phyloP scores from a whole-genome alignment of 2,329 filamentous ascomycete genomes.

The Cladosporium cucumerinum region DNA sequence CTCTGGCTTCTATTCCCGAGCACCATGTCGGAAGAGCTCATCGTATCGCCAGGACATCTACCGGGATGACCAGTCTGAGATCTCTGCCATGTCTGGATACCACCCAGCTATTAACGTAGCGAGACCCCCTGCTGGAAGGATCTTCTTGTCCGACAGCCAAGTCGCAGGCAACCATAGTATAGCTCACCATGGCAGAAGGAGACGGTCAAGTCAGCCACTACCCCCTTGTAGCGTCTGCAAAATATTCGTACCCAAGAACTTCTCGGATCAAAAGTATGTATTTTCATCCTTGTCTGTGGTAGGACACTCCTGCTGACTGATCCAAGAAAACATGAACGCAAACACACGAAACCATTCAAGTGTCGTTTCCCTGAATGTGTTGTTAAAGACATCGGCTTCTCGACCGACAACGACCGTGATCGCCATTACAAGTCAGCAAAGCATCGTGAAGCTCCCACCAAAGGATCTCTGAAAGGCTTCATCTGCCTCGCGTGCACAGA shows the following conservation, averaged over 20 bases:
- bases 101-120: neutral
- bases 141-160: neutral
- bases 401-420: slow-evolving; percentile 76
- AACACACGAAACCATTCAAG: slow-evolving; percentile 64
- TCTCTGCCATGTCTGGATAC: neutral
- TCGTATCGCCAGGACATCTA: neutral
- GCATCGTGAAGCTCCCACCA: slow-evolving; percentile 53
- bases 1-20: neutral
- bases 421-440: slow-evolving; percentile 69
- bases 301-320: slow-evolving; percentile 13
- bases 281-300: neutral
- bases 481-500: slow-evolving; percentile 60
- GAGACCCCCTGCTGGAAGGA: neutral
- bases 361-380: slow-evolving; percentile 60
- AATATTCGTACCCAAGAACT: slow-evolving; percentile 15
- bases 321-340: slow-evolving; percentile 68
- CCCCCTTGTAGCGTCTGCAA: neutral
- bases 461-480: slow-evolving; percentile 41
- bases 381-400: slow-evolving; percentile 62
- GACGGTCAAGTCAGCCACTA: neutral
- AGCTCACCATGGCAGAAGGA: neutral
- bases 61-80: neutral
- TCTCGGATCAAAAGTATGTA: slow-evolving; percentile 18
- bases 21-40: neutral
- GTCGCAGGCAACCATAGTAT: neutral